Conservation (phyloP, 306 rosid genomes). For the Senna siamea region DNA sequence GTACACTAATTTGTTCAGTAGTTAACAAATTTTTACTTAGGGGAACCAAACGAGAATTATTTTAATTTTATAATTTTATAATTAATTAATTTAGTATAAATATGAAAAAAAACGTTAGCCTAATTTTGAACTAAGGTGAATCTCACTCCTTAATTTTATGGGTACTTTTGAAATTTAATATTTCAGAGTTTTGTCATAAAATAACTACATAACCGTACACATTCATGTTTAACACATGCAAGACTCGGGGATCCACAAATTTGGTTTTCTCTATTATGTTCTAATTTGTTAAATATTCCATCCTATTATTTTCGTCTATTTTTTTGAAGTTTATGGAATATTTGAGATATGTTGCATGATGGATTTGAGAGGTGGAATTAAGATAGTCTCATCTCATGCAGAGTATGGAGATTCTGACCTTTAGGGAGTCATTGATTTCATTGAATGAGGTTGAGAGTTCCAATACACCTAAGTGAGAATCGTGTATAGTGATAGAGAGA, state of each 20-base stretch:
- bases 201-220: constrained; percentile 58
- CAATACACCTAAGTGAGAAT: constrained; percentile 82
- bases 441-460: constrained; percentile 87
- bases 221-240: no score
- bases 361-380: no score
- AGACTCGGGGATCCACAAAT: constrained; percentile 77
- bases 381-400: constrained; percentile 58
- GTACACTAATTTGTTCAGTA: constrained; percentile 70
- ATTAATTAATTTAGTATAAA: constrained; percentile 32
- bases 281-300: no score
- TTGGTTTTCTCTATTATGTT: not conserved
- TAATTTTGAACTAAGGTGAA: constrained; percentile 52
- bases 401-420: constrained; percentile 97
- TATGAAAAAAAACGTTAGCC: constrained; percentile 12
- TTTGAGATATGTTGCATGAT: no score
- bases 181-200: constrained; percentile 49
- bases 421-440: constrained; percentile 74
- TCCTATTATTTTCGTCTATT: no score
- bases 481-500: constrained; percentile 27
- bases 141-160: constrained; percentile 45
- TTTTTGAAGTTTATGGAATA: no score
- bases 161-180: constrained; percentile 60
- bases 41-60: constrained; percentile 61
- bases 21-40: constrained; percentile 82
- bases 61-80: constrained; percentile 38